Base-by-base conservation (phyloP, 106 monocot genomes). In the Ottelia alismoides region DNA sequence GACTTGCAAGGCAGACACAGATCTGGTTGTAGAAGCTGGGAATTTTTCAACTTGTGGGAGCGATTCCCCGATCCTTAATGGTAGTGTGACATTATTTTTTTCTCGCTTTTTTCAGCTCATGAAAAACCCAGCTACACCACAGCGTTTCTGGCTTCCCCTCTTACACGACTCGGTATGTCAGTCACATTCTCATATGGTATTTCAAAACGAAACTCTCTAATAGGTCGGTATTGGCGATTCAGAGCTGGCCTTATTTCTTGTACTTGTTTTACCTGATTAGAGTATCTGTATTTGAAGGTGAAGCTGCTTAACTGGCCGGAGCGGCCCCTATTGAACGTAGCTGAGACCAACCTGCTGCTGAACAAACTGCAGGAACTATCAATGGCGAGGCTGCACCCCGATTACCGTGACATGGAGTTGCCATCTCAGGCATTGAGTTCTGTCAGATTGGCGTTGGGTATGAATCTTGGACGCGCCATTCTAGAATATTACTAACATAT, bases 91-190 rank as follows among this genome's bases (percentile, higher is more conserved):
- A 14, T 28, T 45, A 16, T 31, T 53, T 65, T 57, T 45, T 56
- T n/a, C 46, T 45, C 53, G 14, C 11, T 52, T 23, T 2, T 60
- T 0, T 44, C 85, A 98, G 98, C 85, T 98, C 64, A 80, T 98
- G 85, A 85, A 57, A 54, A 89, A 69, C 58, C 79, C 89, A 62
- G 73, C 72, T 2, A 98, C 85, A 62, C 98, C 89, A 24, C 78
- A 75, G 28, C 78, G 79, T 20, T 90, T 90, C 52, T 98, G 89
- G 85, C 70, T 98, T 30, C 77, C 85, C 31, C 88, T 98, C 67
- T 48, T 98, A 54, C 79, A 83, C 72, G 89, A 90, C 67, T 85
- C 79, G 11, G 98, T 98, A 64, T 72, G 85, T 63, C 23, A 2
- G 45, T 16, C 28, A 22, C 2, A 48, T 31, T 49, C 18, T 11